Percentiles rank a stretch among this genome's conserved stretches.
Conservation (phyloP, 2,329 filamentous ascomycete species). For the Macrophomina tecta region DNA sequence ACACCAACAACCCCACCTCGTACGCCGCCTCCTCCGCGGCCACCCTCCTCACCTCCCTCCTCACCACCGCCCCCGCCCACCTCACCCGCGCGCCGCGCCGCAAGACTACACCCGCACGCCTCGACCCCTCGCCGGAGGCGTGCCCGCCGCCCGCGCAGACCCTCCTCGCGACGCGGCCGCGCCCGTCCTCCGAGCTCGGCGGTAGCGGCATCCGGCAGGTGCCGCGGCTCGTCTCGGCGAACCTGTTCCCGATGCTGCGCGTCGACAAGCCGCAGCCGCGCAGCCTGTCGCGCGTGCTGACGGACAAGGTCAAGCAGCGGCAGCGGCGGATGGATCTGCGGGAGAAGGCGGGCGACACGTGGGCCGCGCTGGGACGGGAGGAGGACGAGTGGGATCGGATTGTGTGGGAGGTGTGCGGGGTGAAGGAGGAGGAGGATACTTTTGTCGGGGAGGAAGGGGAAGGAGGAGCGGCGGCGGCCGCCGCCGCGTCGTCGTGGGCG, state of each 20-base stretch:
- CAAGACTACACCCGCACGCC: background rate
- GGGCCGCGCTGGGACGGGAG: slow-evolving; percentile 44
- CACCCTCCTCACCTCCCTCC: slow-evolving; percentile 35
- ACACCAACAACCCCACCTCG: slow-evolving; percentile 43
- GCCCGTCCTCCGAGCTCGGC: slow-evolving; percentile 52
- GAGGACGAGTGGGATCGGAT: slow-evolving; percentile 59
- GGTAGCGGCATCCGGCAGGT: slow-evolving; percentile 63
- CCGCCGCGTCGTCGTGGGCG: slow-evolving; percentile 38
- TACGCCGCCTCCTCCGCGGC: slow-evolving; percentile 41
- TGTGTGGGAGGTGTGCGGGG: slow-evolving; percentile 33
- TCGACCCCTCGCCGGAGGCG: slow-evolving; percentile 30
- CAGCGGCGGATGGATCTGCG: slow-evolving; percentile 46
- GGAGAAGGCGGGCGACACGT: slow-evolving; percentile 47
- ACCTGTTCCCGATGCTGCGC: slow-evolving; percentile 68
- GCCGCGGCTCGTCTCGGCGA: slow-evolving; percentile 63
- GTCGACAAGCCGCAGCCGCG: slow-evolving; percentile 69
- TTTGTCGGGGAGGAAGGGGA: slow-evolving; percentile 25
- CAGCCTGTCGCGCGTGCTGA: slow-evolving; percentile 64
- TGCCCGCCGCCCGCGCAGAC: slow-evolving; percentile 46
- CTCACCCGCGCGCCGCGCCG: slow-evolving; percentile 30
- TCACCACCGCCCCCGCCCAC: slow-evolving; percentile 34
- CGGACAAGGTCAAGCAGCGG: slow-evolving; percentile 57
- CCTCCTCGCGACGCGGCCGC: slow-evolving; percentile 60
- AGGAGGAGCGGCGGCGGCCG: background rate
- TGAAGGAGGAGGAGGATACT: background rate